Conservation (phyloP, 2,329 filamentous ascomycete genomes). For the Neocucurbitaria cava region DNA sequence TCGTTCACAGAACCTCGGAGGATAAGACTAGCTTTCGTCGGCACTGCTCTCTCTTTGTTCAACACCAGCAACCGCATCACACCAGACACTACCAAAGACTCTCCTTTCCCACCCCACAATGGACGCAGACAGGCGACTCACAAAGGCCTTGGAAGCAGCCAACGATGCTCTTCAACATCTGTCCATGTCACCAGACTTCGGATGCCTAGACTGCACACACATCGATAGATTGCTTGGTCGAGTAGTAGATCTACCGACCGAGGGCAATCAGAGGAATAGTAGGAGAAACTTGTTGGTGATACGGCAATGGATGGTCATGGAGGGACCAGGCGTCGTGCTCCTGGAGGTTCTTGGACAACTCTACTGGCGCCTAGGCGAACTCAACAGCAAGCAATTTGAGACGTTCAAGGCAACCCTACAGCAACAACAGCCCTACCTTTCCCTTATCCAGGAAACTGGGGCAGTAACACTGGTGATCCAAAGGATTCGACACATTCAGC, state of each 20-base stretch:
- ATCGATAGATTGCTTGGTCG: conserved; percentile 43
- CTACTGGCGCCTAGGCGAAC: conserved; percentile 45
- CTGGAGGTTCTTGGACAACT: conserved; percentile 45
- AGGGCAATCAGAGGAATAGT: conserved; percentile 44
- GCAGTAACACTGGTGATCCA: conserved; percentile 40
- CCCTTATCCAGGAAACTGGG: conserved; percentile 33
- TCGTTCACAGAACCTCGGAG: conserved; percentile 16
- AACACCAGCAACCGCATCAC: conserved; percentile 3
- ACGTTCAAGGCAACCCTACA: conserved; percentile 42
- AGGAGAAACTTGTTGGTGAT: conserved; percentile 44
- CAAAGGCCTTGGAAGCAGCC: conserved; percentile 42
- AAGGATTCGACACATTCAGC: conserved; percentile 42
- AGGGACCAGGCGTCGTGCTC: conserved; percentile 41
- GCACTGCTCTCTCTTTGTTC: conserved; percentile 6
- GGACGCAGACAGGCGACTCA: conserved; percentile 39
- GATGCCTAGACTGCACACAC: conserved; percentile 41
- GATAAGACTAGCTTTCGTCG: conserved; percentile 12
- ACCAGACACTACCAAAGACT: neutral
- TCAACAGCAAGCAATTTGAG: conserved; percentile 47
- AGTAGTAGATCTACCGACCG: conserved; percentile 45
- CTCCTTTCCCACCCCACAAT: conserved; percentile 18
- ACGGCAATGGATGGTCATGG: conserved; percentile 45
- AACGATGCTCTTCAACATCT: conserved; percentile 46
- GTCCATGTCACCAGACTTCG: conserved; percentile 41
- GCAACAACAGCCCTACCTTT: conserved; percentile 34